Evolutionary conservation across 441 rosid species (phyloP), one percentile per base, ranked within the genome.

Genomic region (Pelargonium fulgidum): DNA sequence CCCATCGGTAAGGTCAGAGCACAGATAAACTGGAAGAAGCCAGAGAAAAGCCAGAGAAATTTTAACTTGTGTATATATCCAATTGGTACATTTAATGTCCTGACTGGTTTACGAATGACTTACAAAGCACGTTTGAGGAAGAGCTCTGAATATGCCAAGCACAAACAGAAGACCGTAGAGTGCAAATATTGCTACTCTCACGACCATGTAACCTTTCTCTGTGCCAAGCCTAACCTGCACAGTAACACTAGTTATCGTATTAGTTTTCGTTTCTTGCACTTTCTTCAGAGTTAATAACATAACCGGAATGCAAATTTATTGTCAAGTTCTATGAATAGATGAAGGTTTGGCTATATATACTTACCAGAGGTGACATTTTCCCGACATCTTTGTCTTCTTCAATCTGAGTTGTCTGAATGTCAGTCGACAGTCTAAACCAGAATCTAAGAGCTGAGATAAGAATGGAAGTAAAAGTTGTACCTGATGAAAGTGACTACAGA

Each of bases 401-500:
- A 63, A 90, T 81, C 96, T 87, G 84, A 70, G 36, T 52, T 67
- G 71, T 63, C 59, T 70, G 67, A 33, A 67, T 65, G 26, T 52
- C 39, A 69, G 42, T 72, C 54, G 52, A 8, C 22, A 59, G 44
- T 62, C 10, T 6, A 48, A 19, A 58, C 17, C 19, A 3, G 7
- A 0, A 10, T 3, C 14, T 50, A 50, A 50, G 58, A n/a, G 58
- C 58, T 50, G 17, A 50, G 17, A 50, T 50, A 50, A 50, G 4
- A 13, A 7, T 8, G 24, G 64, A 62, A 14, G 17, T 12, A 41
- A 24, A 10, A 42, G 24, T 11, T 24, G 50, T 67, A 90, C 96
- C 91, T 87, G 98, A 77, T 93, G 91, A 77, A 93, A 93, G 73
- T 93, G 98, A 77, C 98, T 93, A 61, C 98, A 87, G 63, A 93